Percentiles rank a stretch among this genome's conserved stretches.
Evolutionary conservation across 257 asterid species (phyloP).

Genomic region (Solanum pennellii): DNA sequence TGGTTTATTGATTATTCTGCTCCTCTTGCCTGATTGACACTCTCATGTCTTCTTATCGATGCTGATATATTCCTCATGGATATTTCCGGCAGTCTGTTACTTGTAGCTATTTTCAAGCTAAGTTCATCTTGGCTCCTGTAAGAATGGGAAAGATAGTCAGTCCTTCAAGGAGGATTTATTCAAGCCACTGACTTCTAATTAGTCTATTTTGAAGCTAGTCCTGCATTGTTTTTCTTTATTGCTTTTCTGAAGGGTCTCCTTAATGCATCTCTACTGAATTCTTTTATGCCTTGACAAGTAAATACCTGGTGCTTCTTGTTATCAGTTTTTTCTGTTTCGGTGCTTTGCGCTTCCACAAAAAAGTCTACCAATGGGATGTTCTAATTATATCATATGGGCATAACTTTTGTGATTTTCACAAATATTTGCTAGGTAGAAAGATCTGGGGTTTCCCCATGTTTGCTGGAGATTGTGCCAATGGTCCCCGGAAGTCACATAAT

Average conservation of each 20-base stretch:
- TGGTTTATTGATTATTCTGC: neutral
- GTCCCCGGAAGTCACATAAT: constrained; percentile 45
- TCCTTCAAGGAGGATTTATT: neutral
- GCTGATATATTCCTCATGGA: neutral
- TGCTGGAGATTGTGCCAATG: constrained; percentile 93
- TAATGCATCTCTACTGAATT: neutral
- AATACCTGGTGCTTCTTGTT: neutral
- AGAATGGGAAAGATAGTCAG: neutral
- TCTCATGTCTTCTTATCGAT: neutral
- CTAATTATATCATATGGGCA: neutral
- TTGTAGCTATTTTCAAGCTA: neutral
- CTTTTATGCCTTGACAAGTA: neutral
- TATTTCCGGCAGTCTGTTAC: neutral
- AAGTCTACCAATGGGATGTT: neutral
- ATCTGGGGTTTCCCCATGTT: constrained; percentile 91
- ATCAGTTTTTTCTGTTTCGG: neutral
- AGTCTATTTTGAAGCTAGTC: neutral
- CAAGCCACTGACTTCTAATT: neutral
- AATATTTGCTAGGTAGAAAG: constrained; percentile 43
- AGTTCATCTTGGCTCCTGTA: neutral
- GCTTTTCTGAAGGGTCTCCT: neutral
- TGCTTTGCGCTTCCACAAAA: neutral
- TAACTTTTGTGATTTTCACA: neutral
- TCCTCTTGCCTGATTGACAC: neutral
- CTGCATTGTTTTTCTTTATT: neutral